A percentile compares a stretch with the other conserved stretches of the same genome.
Conservation (phyloP, 2,329 filamentous ascomycete species). For the Apiospora pterosperma region DNA sequence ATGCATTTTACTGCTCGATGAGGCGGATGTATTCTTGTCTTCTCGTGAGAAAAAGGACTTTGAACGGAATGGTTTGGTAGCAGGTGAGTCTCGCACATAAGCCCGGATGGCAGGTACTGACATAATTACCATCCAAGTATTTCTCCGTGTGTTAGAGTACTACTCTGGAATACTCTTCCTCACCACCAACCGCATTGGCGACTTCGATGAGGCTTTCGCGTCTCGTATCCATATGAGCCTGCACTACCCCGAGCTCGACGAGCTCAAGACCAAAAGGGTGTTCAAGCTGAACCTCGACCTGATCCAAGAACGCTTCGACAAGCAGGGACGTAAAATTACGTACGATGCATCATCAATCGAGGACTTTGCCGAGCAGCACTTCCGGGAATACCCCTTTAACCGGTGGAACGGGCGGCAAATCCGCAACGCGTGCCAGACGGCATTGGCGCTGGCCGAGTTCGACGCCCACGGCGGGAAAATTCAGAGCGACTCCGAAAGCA, state of each 20-base stretch:
- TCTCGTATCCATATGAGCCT: slow-evolving; percentile 26
- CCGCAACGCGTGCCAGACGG: slow-evolving; percentile 32
- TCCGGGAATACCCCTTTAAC: neutral
- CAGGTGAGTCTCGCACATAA: slow-evolving; percentile 14
- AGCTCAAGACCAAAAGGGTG: neutral
- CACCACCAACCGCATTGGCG: slow-evolving; percentile 30
- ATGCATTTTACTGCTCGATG: neutral
- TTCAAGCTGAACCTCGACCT: neutral
- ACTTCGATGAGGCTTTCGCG: slow-evolving; percentile 22
- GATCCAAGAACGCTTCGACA: slow-evolving; percentile 14
- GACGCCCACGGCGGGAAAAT: slow-evolving; percentile 25
- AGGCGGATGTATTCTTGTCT: neutral
- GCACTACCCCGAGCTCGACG: slow-evolving; percentile 21
- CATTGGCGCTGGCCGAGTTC: neutral
- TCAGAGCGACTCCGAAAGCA: slow-evolving; percentile 1
- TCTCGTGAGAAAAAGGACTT: neutral
- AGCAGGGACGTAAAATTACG: slow-evolving; percentile 4
- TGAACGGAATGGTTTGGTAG: neutral
- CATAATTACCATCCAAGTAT: slow-evolving; percentile 4
- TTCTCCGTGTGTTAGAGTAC: slow-evolving; percentile 19
- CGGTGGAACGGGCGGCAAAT: slow-evolving; percentile 36
- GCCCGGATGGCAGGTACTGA: neutral
- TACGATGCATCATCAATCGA: slow-evolving; percentile 7
- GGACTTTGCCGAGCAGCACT: neutral
- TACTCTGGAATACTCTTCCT: slow-evolving; percentile 34